These are phyloP conservation scores for Trichoderma oligosporum DNA, from an alignment of 2,329 filamentous ascomycete species.

Conservation along the genomic window DNA sequence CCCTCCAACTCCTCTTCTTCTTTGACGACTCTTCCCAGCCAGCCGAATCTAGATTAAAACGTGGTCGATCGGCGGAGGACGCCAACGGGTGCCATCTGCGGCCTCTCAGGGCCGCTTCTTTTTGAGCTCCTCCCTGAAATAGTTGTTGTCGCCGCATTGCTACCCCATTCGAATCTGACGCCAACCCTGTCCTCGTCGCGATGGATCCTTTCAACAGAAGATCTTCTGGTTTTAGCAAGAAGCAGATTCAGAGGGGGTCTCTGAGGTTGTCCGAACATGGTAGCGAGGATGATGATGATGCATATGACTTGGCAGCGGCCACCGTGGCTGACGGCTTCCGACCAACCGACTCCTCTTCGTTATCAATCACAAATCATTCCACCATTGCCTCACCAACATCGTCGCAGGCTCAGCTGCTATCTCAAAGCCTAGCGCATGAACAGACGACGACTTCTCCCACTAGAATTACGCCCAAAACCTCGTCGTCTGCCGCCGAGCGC, in stretches of 20 bases:
- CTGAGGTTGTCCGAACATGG: conserved; percentile 29
- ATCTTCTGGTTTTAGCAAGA: conserved; percentile 38
- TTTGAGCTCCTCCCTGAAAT: conserved; percentile 2
- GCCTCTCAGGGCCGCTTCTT: conserved; percentile 15
- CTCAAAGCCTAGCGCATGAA: background rate
- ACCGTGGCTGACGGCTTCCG: conserved; percentile 53
- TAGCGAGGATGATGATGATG: conserved; percentile 44
- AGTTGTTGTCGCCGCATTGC: background rate
- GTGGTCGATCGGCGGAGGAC: conserved; percentile 8
- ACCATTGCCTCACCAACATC: conserved; percentile 23
- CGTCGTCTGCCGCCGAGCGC: conserved; percentile 31
- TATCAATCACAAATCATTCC: conserved; percentile 17
- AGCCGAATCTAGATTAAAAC: background rate
- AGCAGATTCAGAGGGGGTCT: conserved; percentile 42
- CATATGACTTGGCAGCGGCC: conserved; percentile 48
- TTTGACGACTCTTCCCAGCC: background rate
- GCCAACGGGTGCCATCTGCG: conserved; percentile 13
- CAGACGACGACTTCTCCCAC: conserved; percentile 8
- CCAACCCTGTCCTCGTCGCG: conserved; percentile 22
- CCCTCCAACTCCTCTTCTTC: background rate
- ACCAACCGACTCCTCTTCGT: conserved; percentile 27
- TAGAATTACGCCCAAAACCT: conserved; percentile 20
- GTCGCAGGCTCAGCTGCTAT: conserved; percentile 9
- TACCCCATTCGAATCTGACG: conserved; percentile 1
- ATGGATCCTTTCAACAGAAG: conserved; percentile 43